Evolutionary conservation across 2,329 filamentous ascomycete genomes (phyloP).

Genomic region (Cladosporium colombiae): DNA sequence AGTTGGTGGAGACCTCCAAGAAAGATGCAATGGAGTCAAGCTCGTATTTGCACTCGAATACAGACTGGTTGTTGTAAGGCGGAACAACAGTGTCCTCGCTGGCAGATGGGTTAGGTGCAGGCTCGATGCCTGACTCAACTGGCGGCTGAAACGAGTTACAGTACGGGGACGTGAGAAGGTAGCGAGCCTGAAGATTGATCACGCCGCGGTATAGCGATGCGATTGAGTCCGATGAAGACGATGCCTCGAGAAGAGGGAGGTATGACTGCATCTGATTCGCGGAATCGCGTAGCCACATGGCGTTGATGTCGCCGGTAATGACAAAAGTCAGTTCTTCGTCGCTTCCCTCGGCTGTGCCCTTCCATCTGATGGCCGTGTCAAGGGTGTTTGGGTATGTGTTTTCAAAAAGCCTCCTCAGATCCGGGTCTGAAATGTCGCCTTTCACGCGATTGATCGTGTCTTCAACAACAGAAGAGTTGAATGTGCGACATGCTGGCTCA

Average conservation of each 20-base stretch:
- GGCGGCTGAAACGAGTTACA: conserved; percentile 57
- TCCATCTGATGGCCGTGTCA: conserved; percentile 72
- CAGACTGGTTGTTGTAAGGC: conserved; percentile 43
- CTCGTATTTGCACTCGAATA: conserved; percentile 58
- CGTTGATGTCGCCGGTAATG: conserved; percentile 58
- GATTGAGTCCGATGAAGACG: conserved; percentile 57
- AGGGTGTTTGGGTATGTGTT: conserved; percentile 76
- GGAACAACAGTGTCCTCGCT: conserved; percentile 47
- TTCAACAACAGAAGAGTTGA: conserved; percentile 48
- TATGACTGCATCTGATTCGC: conserved; percentile 74
- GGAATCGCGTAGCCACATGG: conserved; percentile 57
- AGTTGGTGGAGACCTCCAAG: conserved; percentile 51
- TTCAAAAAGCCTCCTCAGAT: conserved; percentile 69
- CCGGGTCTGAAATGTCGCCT: conserved; percentile 49
- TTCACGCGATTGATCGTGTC: conserved; percentile 37
- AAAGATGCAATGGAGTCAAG: conserved; percentile 56
- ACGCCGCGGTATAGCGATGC: conserved; percentile 69
- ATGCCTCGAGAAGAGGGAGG: conserved; percentile 59
- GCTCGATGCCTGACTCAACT: conserved; percentile 46
- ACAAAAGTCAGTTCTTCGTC: conserved; percentile 65
- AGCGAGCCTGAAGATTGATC: conserved; percentile 71
- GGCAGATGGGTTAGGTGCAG: conserved; percentile 42
- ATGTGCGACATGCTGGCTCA: conserved; percentile 47
- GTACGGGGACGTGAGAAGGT: conserved; percentile 61
- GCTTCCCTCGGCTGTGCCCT: conserved; percentile 58